Evolutionary conservation across 2,329 filamentous ascomycete species (phyloP).

Genomic region (Uncinocarpus reesii): DNA sequence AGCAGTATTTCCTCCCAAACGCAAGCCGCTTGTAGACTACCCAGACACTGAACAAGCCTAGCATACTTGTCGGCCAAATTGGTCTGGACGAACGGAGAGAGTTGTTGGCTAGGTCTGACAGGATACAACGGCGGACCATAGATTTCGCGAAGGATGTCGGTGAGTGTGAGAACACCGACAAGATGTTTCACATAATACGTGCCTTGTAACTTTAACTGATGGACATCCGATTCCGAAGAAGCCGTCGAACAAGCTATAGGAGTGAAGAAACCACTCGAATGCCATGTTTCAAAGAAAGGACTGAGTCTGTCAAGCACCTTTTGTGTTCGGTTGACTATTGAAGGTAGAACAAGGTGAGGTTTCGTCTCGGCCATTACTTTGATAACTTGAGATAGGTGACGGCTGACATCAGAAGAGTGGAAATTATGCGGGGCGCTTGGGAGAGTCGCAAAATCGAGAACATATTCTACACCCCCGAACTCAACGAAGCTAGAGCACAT

Average conservation of each 20-base stretch:
- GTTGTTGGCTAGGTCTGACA: slow-evolving; percentile 50
- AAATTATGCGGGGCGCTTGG: slow-evolving; percentile 69
- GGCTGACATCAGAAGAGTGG: slow-evolving; percentile 55
- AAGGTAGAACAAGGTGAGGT: slow-evolving; percentile 70
- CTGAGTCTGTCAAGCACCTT: slow-evolving; percentile 56
- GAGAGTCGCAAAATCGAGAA: slow-evolving; percentile 74
- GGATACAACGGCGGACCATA: slow-evolving; percentile 57
- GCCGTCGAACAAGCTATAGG: slow-evolving; percentile 43
- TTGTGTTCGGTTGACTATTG: slow-evolving; percentile 65
- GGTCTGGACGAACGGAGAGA: slow-evolving; percentile 59
- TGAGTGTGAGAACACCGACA: slow-evolving; percentile 63
- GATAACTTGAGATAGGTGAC: slow-evolving; percentile 62
- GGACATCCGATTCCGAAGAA: slow-evolving; percentile 22
- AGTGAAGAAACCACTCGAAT: slow-evolving; percentile 53
- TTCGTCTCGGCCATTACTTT: slow-evolving; percentile 70
- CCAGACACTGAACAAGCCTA: slow-evolving; percentile 62
- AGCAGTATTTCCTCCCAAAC: slow-evolving; percentile 77
- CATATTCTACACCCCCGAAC: slow-evolving; percentile 66
- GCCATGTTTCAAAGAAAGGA: slow-evolving; percentile 51
- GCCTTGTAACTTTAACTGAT: slow-evolving; percentile 46
- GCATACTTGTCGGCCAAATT: slow-evolving; percentile 80
- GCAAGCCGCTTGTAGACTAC: slow-evolving; percentile 65
- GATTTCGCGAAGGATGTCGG: slow-evolving; percentile 62
- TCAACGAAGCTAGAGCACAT: slow-evolving; percentile 67
- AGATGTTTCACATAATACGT: slow-evolving; percentile 70